Evolutionary conservation across 495 filamentous ascomycete species (phyloP).

Genomic region (Talaromyces proteolyticus): DNA sequence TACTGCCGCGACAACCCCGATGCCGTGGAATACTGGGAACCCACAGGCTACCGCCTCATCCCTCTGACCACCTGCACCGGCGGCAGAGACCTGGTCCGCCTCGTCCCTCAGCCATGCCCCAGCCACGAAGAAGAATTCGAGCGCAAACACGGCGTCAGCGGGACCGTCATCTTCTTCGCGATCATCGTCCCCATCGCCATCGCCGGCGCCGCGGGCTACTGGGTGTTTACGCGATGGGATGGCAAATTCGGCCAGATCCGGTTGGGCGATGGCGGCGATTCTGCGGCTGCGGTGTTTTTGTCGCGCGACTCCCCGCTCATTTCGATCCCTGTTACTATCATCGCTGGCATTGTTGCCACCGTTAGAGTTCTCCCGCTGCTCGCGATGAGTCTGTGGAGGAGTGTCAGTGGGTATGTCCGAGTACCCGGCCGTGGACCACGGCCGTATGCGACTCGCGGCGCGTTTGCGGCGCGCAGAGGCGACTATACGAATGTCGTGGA

Average conservation of each 20-base stretch:
- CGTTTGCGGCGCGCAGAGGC: constrained; percentile 75
- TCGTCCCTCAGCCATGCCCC: constrained; percentile 55
- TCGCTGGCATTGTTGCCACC: constrained; percentile 73
- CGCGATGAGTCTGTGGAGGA: constrained; percentile 59
- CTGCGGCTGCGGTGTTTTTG: constrained; percentile 41
- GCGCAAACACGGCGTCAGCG: constrained; percentile 62
- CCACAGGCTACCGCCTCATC: constrained; percentile 86
- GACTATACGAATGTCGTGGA: constrained; percentile 85
- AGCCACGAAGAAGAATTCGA: constrained; percentile 73
- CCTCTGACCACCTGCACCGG: constrained; percentile 79
- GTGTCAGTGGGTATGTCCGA: constrained; percentile 38
- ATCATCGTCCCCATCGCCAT: constrained; percentile 65
- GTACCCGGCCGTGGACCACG: constrained; percentile 37
- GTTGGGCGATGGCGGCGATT: constrained; percentile 61
- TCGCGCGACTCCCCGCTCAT: constrained; percentile 63
- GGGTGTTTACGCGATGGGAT: constrained; percentile 78
- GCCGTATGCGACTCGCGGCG: constrained; percentile 75
- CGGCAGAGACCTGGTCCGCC: constrained; percentile 65
- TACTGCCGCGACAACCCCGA: constrained; percentile 63
- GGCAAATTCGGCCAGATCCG: constrained; percentile 87
- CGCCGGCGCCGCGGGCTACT: constrained; percentile 73
- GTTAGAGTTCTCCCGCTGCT: constrained; percentile 70
- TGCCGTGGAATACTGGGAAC: constrained; percentile 65
- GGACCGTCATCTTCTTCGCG: constrained; percentile 78
- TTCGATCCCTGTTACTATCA: constrained; percentile 68